phyloP scores from a whole-genome alignment of 75 land plant genomes.

The Isoetes taiwanensis region DNA sequence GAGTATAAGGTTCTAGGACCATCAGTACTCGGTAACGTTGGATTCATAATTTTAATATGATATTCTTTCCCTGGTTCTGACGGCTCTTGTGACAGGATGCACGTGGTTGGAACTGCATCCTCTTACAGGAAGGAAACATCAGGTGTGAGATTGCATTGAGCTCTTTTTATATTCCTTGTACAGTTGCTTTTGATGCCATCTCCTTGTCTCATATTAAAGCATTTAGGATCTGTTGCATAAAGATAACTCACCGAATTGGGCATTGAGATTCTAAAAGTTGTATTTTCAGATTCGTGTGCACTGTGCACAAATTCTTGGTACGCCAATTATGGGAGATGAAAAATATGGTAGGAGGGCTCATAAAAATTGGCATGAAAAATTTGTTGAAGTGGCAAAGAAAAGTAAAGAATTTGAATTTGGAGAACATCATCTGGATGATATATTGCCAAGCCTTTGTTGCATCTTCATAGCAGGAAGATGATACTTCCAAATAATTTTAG shows the following conservation, averaged over 20 bases:
- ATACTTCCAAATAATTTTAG: not conserved
- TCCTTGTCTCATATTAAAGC: not conserved
- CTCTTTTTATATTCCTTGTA: slow-evolving; percentile 35
- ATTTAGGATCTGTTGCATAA: too few relatives aligned
- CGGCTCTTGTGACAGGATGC: slow-evolving; percentile 22
- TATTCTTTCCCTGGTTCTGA: not conserved
- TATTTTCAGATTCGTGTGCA: slow-evolving; percentile 63
- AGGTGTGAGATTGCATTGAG: slow-evolving; percentile 78
- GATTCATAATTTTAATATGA: not conserved
- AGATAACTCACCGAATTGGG: too few relatives aligned
- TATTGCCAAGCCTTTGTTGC: slow-evolving; percentile 31
- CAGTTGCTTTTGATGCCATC: slow-evolving; percentile 45
- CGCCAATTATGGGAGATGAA: slow-evolving; percentile 79
- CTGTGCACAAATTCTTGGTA: slow-evolving; percentile 71
- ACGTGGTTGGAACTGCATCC: slow-evolving; percentile 91
- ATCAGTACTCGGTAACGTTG: slow-evolving; percentile 46
- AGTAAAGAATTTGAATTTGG: not conserved
- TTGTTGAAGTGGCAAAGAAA: not conserved
- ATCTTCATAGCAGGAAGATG: slow-evolving; percentile 36
- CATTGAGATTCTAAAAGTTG: too few relatives aligned
- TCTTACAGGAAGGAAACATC: slow-evolving; percentile 93
- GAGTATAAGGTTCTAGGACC: slow-evolving; percentile 85
- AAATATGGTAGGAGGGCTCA: slow-evolving; percentile 78
- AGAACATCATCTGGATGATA: too few relatives aligned
- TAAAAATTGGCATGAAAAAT: slow-evolving; percentile 11